Evolutionary conservation across 208 protist species (phyloP).

Genomic region (Wallacemonas sp.): DNA sequence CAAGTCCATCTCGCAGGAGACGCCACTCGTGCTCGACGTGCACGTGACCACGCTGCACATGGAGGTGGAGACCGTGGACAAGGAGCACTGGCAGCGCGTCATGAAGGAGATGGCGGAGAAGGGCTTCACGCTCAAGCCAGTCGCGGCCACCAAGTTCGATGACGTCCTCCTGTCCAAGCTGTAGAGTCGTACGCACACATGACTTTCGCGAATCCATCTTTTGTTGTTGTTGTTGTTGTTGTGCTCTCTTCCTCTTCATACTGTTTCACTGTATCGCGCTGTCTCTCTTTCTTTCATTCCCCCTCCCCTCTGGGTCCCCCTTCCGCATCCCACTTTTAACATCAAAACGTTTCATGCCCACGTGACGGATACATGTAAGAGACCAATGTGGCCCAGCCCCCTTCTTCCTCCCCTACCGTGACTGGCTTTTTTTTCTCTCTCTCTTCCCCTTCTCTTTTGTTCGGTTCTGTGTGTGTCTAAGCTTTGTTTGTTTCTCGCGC

Average conservation of each 20-base stretch:
- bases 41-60: slow-evolving; percentile 53
- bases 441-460: background rate
- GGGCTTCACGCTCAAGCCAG: slow-evolving; percentile 41
- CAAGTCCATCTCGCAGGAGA: slow-evolving; percentile 84
- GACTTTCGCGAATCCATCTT: too few relatives aligned
- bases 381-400: too few relatives aligned
- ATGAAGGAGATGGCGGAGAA: slow-evolving; percentile 28
- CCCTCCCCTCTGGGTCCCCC: too few relatives aligned
- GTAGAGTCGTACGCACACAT: slow-evolving; percentile 15
- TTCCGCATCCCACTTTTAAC: too few relatives aligned
- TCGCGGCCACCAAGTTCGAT: slow-evolving; percentile 38
- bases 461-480: background rate
- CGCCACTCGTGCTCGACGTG: slow-evolving; percentile 60
- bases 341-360: too few relatives aligned
- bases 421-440: background rate
- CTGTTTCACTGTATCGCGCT: too few relatives aligned
- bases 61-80: slow-evolving; percentile 46
- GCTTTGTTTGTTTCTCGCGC: too few relatives aligned
- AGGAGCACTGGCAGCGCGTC: slow-evolving; percentile 42
- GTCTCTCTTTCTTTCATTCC: too few relatives aligned
- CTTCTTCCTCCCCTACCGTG: background rate
- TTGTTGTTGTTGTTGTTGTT: too few relatives aligned
- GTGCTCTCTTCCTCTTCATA: too few relatives aligned
- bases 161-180: slow-evolving; percentile 50
- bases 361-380: too few relatives aligned